Base-by-base conservation (phyloP, 2,329 filamentous ascomycete species). In the Penicillium capsulatum region DNA sequence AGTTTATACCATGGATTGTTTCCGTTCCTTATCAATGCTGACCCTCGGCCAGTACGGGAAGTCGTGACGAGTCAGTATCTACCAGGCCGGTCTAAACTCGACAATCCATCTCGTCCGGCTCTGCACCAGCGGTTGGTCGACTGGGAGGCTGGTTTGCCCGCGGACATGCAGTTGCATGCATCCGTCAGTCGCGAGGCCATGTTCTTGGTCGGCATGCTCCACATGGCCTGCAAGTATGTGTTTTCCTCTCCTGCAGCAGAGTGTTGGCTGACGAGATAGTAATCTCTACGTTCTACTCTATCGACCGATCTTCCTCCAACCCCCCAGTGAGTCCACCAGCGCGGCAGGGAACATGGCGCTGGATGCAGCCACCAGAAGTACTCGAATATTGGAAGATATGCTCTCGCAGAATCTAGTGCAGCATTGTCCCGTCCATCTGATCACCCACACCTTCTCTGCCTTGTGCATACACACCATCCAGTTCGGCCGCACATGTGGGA, bases 391-490 rank as follows among this genome's bases (percentile, higher is more conserved):
- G 1, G 71, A 74, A 39, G 71, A 74, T 37, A 65, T 74, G 61
- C 58, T 74, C 0, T 65, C 70, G 2, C 53, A 64, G 16, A 65
- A 65, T 11, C 58, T 66, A 3, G 63, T 73, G 4, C 63, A 69
- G 13, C 67, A 71, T 42, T 69, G 65, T 2, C 65, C 71, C 11
- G 60, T 72, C 8, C 71, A 73, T 41, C 56, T 72, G 63, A 73
- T 73, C 30, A 74, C 71, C 0, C 71, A 72, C 39, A 54, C 70
- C 1, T 73, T 73, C 50, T 69, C 69, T 26, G 67, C 71, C 1
- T 57, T 74, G 1, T 74, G 70, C 40, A 71, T 74, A 26, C 70
- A 74, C 35, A 69, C 69, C 1, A 67, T 71, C 6, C 60, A 70
- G 28, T 64, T 73, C 9, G 60, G 66, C 6, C 55, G 60, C 14